phyloP scores from a whole-genome alignment of 2,329 filamentous ascomycete genomes.

The Colletotrichum acutatum region DNA sequence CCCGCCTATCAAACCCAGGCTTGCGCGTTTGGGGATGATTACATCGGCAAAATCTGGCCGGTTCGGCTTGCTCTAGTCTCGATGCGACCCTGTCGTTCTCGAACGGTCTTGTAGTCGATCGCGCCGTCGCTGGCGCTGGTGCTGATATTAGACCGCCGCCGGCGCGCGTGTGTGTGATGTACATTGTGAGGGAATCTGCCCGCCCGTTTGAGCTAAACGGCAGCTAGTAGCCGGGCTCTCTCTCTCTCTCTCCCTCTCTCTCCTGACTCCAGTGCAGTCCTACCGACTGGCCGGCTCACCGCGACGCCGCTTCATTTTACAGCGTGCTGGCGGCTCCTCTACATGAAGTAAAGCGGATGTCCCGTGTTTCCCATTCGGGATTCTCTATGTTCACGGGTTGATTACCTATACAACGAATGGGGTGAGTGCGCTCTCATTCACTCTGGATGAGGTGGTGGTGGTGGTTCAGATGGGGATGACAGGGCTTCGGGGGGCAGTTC shows the following conservation, averaged over 20 bases:
- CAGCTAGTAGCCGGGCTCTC: background rate
- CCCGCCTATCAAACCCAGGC: background rate
- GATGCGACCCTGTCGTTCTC: background rate
- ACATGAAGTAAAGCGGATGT: background rate
- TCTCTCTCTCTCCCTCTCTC: no score
- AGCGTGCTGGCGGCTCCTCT: background rate
- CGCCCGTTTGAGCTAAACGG: background rate
- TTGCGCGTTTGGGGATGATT: constrained; percentile 18
- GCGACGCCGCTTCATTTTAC: background rate
- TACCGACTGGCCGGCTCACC: background rate
- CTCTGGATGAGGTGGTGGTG: background rate
- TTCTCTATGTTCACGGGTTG: background rate
- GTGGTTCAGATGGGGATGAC: background rate
- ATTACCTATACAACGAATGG: background rate
- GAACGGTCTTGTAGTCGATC: background rate
- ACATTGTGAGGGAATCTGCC: constrained; percentile 14
- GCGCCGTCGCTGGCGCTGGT: background rate
- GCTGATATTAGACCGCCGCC: background rate
- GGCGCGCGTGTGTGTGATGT: constrained; percentile 7
- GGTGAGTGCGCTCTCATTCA: background rate
- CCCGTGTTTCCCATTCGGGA: background rate
- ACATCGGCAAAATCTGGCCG: constrained; percentile 12
- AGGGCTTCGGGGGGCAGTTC: background rate
- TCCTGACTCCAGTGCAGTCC: background rate
- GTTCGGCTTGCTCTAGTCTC: background rate